Conservation (phyloP, 805 yeast genomes). For the Cephaloascus albidus region DNA sequence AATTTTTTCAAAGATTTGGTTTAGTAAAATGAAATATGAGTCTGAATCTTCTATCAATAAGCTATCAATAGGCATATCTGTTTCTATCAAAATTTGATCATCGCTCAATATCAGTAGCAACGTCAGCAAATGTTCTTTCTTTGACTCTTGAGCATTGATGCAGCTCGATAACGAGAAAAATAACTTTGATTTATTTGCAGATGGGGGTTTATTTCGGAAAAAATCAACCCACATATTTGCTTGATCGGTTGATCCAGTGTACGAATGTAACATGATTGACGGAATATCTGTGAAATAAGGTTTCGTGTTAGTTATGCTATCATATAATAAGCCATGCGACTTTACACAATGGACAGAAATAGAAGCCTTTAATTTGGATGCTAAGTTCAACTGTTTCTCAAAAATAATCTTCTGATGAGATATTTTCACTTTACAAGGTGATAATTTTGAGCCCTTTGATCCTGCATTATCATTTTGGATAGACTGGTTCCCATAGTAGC, state of each 20-base stretch:
- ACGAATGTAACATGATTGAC: constrained; percentile 69
- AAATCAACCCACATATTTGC: constrained; percentile 36
- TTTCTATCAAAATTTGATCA: constrained; percentile 21
- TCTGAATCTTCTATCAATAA: neutral
- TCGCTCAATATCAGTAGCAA: constrained; percentile 10
- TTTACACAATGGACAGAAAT: constrained; percentile 83
- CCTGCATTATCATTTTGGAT: neutral
- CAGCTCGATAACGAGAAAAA: constrained; percentile 46
- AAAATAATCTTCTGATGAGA: constrained; percentile 59
- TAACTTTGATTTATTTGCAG: constrained; percentile 13
- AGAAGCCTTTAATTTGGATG: constrained; percentile 35
- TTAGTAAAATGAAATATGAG: neutral
- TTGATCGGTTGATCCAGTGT: constrained; percentile 74
- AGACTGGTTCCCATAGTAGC: constrained; percentile 44
- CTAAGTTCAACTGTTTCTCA: constrained; percentile 40
- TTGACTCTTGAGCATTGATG: constrained; percentile 31
- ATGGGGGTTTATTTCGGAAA: constrained; percentile 14
- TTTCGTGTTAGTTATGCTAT: constrained; percentile 18
- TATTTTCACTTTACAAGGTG: constrained; percentile 44
- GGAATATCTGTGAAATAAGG: constrained; percentile 11
- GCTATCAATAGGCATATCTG: constrained; percentile 24
- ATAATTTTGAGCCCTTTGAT: constrained; percentile 15
- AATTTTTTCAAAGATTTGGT: neutral
- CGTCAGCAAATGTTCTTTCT: constrained; percentile 10
- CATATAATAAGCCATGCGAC: constrained; percentile 56